Base-by-base conservation (phyloP, 805 yeast species). In the Hermanozyma aechmeae region DNA sequence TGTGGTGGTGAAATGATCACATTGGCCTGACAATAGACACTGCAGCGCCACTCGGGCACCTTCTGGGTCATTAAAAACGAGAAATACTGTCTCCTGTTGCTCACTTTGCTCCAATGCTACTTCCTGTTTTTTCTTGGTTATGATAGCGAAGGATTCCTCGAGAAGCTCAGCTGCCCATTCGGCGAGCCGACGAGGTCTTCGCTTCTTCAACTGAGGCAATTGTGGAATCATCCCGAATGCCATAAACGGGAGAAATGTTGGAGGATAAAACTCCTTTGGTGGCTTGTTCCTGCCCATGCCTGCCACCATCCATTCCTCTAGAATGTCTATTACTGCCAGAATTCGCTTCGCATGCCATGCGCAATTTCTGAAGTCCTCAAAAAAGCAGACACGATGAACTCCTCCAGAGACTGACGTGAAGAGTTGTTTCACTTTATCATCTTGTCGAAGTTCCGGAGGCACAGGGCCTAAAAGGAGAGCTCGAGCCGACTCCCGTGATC, bases 31-130 rank as follows among this genome's bases (percentile, higher is more conserved):
- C 1, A 75, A 44, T 8, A 75, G 47, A 3, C 77, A 50, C 43
- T 83, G 85, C 28, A 70, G 72, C 0, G 83, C 76, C 17, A 79
- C 60, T 35, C 75, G 74, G 0, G 87, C 78, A 1, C 76, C 70
- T 3, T 61, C 42, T 19, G 70, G 71, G 5, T 65, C 58, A 18
- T 65, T 58, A 48, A 86, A 85, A 7, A 7, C 9, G 10, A 17
- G 7, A 17, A 17, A 17, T 17, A 10, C 20, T 17, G 9, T 7
- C 9, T 10, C 20, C 9, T 7, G 20, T 10, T 17, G 7, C 20
- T 17, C 20, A 17, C 7, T 7, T 17, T 17, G 9, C 9, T 10
- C 20, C 20, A 10, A 7, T 7, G 20, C 20, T 10, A 10, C 20
- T 7, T 7, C 9, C 20, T 7, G 9, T 17, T 10, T 40, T 71